Conservation (phyloP, 108 stramenopile species). For the Skeletonema costatum region DNA sequence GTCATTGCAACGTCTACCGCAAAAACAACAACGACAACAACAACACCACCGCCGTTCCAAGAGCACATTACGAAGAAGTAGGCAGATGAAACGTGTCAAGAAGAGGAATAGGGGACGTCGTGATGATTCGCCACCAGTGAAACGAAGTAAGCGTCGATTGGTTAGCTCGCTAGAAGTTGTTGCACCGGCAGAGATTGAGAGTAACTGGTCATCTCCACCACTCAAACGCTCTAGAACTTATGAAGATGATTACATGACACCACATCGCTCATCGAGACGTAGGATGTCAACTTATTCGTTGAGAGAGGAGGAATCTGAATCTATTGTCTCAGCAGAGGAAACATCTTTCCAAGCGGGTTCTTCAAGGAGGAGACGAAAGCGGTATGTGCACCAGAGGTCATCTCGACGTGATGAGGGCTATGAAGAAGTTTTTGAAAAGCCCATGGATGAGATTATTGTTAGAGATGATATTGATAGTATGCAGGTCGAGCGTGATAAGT, state of each 20-base stretch:
- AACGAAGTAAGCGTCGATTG: not conserved
- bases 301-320: slow-evolving; percentile 10
- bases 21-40: not conserved
- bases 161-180: not conserved
- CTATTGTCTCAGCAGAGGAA: not conserved
- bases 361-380: not conserved
- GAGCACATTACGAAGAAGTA: not conserved
- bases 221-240: not conserved
- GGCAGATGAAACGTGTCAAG: not conserved
- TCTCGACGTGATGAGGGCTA: not conserved
- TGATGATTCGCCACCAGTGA: not conserved
- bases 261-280: not conserved
- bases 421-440: slow-evolving; percentile 4
- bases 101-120: not conserved
- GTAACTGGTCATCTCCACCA: not conserved
- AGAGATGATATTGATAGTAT: not conserved
- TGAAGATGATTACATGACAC: not conserved
- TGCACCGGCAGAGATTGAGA: not conserved
- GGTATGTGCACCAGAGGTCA: not conserved
- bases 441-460: slow-evolving; percentile 8
- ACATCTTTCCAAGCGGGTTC: not conserved
- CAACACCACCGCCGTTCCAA: not conserved
- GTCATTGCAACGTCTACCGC: not conserved
- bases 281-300: not conserved
- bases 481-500: not conserved